A percentile compares a stretch with the other conserved stretches of the same genome.
Conservation (phyloP, 805 yeast genomes). For the Osmozyma mogii region DNA sequence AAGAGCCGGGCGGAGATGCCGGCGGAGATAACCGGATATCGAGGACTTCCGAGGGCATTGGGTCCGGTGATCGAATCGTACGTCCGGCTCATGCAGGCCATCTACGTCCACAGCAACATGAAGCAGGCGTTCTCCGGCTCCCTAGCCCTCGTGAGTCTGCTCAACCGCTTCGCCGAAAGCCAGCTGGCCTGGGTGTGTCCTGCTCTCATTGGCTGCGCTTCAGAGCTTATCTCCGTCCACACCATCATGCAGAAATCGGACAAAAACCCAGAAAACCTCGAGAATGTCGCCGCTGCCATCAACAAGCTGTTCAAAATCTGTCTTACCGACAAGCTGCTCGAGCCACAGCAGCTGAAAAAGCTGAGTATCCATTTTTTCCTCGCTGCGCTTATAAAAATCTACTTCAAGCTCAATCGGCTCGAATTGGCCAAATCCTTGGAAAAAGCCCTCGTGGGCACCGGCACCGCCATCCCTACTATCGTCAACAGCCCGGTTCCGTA, state of each 20-base stretch:
- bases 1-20: too few relatives aligned
- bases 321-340: constrained; percentile 67
- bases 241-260: constrained; percentile 22
- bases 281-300: constrained; percentile 53
- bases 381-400: constrained; percentile 60
- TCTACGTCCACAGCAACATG: constrained; percentile 24
- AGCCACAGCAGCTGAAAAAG: constrained; percentile 41
- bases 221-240: constrained; percentile 34
- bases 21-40: too few relatives aligned
- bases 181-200: constrained; percentile 47
- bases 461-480: constrained; percentile 42
- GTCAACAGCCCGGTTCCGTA: constrained; percentile 29
- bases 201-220: constrained; percentile 33
- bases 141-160: constrained; percentile 34
- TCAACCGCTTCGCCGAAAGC: constrained; percentile 47
- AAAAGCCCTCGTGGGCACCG: constrained; percentile 54
- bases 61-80: constrained; percentile 13
- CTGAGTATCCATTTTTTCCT: constrained; percentile 64
- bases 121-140: constrained; percentile 24
- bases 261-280: constrained; percentile 29
- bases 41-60: too few relatives aligned
- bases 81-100: constrained; percentile 27
- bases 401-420: constrained; percentile 55
- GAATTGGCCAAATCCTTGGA: constrained; percentile 72
- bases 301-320: constrained; percentile 72